phyloP scores from a whole-genome alignment of 768 basidiomycete genomes.

The Cystobasidiopsis lactophilus region DNA sequence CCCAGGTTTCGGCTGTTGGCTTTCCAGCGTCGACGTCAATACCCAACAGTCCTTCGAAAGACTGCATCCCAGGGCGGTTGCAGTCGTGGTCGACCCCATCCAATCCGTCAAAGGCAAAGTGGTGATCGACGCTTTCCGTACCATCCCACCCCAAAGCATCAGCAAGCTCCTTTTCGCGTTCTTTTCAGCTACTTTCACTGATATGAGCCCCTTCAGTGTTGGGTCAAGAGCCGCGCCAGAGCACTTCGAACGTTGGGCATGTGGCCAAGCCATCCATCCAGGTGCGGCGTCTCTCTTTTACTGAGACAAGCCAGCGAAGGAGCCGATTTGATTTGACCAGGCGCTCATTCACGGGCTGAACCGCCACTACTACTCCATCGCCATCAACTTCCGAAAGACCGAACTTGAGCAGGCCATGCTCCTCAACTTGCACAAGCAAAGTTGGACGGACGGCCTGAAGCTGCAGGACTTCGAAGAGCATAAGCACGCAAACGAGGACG shows the following conservation, averaged over 20 bases:
- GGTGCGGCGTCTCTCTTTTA: constrained; percentile 22
- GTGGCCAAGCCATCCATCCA: constrained; percentile 99
- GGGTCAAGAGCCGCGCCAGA: constrained; percentile 87
- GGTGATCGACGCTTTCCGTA: constrained; percentile 94
- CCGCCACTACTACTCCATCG: constrained; percentile 93
- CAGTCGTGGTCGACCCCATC: constrained; percentile 94
- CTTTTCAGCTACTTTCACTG: not conserved
- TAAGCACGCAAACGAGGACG: constrained; percentile 71
- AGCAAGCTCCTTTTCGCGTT: constrained; percentile 2
- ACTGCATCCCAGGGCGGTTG: constrained; percentile 76
- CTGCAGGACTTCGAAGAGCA: constrained; percentile 71
- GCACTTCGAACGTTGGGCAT: constrained; percentile 93
- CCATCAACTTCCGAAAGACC: constrained; percentile 93
- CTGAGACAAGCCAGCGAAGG: not conserved
- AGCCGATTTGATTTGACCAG: not conserved
- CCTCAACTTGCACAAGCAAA: constrained; percentile 95
- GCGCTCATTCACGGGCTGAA: constrained; percentile 71
- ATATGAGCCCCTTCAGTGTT: constrained; percentile 30
- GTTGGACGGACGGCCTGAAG: constrained; percentile 95
- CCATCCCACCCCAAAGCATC: constrained; percentile 76
- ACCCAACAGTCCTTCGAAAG: constrained; percentile 97
- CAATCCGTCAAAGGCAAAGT: constrained; percentile 95
- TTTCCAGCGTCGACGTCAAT: constrained; percentile 95
- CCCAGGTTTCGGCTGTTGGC: constrained; percentile 98
- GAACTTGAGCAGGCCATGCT: constrained; percentile 96